Evolutionary conservation across 805 yeast genomes (phyloP).

Genomic region (Metschnikowia picachoensis): DNA sequence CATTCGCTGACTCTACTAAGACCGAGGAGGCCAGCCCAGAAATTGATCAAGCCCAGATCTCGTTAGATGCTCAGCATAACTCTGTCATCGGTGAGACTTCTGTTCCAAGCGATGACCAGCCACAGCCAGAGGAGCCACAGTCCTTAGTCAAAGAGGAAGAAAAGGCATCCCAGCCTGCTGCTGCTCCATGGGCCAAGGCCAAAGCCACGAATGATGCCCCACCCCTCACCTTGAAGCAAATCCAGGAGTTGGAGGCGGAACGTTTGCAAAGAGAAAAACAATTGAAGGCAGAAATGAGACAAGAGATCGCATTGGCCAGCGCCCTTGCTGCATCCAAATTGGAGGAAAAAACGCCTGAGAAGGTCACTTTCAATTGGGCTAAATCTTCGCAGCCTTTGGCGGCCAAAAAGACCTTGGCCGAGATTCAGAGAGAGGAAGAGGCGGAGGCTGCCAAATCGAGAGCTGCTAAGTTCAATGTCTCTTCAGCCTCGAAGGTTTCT

Average conservation of each 20-base stretch:
- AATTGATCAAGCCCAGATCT: no score
- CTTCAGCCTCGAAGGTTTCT: conserved; percentile 26
- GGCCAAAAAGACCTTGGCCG: conserved; percentile 52
- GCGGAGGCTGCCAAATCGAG: conserved; percentile 29
- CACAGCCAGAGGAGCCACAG: background rate
- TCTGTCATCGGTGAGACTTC: no score
- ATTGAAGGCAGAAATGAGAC: conserved; percentile 34
- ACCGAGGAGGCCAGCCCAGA: background rate
- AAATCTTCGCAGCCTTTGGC: conserved; percentile 19
- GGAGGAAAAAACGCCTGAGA: conserved; percentile 24
- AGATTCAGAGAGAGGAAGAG: conserved; percentile 59
- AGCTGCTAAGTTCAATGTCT: conserved; percentile 22
- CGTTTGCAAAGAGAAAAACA: conserved; percentile 36
- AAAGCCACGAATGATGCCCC: conserved; percentile 25
- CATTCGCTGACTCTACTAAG: background rate
- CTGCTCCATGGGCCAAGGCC: conserved; percentile 55
- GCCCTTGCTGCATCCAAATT: conserved; percentile 20
- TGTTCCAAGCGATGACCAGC: no score
- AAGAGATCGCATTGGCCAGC: conserved; percentile 18
- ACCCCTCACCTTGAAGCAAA: conserved; percentile 46
- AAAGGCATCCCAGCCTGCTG: conserved; percentile 9
- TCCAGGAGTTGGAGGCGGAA: conserved; percentile 49
- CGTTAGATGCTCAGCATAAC: no score
- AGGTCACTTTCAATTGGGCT: conserved; percentile 43
- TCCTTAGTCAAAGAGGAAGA: background rate